A percentile compares a stretch with the other conserved stretches of the same genome.
phyloP scores from a whole-genome alignment of 306 rosid genomes.

The Crotalaria pallida region DNA sequence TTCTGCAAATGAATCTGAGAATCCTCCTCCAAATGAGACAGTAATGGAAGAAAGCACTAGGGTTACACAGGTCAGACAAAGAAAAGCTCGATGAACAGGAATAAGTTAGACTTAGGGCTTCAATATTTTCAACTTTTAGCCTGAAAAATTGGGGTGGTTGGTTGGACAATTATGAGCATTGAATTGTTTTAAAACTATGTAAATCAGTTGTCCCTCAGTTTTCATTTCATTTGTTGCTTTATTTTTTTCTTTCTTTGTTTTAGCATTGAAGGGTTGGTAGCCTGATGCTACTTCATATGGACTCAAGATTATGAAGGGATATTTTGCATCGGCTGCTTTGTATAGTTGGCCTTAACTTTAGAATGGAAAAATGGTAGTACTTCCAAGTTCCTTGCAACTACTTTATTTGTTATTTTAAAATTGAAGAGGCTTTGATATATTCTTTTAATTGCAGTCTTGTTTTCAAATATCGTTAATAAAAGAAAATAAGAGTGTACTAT shows the following conservation, averaged over 20 bases:
- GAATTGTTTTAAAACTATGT: slow-evolving; percentile 39
- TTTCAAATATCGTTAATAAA: too few relatives aligned
- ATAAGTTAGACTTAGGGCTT: slow-evolving; percentile 20
- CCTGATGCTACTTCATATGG: slow-evolving; percentile 22
- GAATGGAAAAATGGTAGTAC: not conserved
- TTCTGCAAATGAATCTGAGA: slow-evolving; percentile 27
- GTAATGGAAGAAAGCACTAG: slow-evolving; percentile 35
- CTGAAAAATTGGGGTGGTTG: slow-evolving; percentile 23
- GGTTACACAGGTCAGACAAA: slow-evolving; percentile 27
- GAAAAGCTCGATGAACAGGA: slow-evolving; percentile 37
- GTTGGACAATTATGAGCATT: slow-evolving; percentile 30
- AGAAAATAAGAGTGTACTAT: too few relatives aligned
- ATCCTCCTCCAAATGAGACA: slow-evolving; percentile 33
- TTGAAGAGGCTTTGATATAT: too few relatives aligned
- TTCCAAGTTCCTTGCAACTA: too few relatives aligned
- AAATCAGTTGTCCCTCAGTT: slow-evolving; percentile 36
- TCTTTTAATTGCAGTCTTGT: too few relatives aligned
- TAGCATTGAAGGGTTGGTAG: not conserved
- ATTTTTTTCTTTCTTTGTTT: slow-evolving; percentile 4
- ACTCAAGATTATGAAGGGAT: slow-evolving; percentile 2
- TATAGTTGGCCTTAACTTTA: slow-evolving; percentile 15
- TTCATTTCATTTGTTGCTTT: slow-evolving; percentile 32
- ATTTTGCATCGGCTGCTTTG: slow-evolving; percentile 24
- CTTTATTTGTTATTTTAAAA: too few relatives aligned
- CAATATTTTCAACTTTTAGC: not conserved